A percentile compares a stretch with the other conserved stretches of the same genome.
These are phyloP conservation scores for Metroxylon sagu DNA, from an alignment of 176 grass and related monocot species.

Conservation along the genomic window DNA sequence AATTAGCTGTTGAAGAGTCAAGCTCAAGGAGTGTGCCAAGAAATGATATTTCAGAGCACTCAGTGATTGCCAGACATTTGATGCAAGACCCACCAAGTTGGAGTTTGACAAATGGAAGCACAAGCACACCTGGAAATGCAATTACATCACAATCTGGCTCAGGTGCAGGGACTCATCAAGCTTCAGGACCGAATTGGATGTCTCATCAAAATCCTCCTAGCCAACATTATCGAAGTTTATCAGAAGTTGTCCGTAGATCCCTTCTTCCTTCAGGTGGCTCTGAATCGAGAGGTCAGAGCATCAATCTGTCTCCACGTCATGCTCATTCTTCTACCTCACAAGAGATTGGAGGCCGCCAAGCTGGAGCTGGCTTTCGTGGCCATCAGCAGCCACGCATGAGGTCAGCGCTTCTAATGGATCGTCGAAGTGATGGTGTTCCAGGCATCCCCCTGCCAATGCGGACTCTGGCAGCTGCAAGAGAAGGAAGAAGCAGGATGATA, in stretches of 20 bases:
- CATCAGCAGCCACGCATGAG: background rate
- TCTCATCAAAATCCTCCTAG: background rate
- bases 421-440: background rate
- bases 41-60: background rate
- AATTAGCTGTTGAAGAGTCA: background rate
- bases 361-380: background rate
- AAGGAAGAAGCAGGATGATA: background rate
- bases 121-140: background rate
- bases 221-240: background rate
- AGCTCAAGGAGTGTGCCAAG: background rate
- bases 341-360: background rate
- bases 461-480: background rate
- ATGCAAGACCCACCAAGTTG: background rate
- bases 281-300: background rate
- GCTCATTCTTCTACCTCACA: background rate
- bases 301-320: background rate
- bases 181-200: background rate
- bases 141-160: background rate
- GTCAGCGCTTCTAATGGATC: background rate
- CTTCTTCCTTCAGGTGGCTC: background rate
- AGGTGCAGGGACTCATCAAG: background rate
- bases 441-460: background rate
- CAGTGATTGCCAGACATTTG: background rate
- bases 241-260: background rate
- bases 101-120: background rate